A percentile compares a stretch with the other conserved stretches of the same genome.
phyloP scores from a whole-genome alignment of 1,284 basidiomycete species.

The Anthracocystis panici-leucophaei region DNA sequence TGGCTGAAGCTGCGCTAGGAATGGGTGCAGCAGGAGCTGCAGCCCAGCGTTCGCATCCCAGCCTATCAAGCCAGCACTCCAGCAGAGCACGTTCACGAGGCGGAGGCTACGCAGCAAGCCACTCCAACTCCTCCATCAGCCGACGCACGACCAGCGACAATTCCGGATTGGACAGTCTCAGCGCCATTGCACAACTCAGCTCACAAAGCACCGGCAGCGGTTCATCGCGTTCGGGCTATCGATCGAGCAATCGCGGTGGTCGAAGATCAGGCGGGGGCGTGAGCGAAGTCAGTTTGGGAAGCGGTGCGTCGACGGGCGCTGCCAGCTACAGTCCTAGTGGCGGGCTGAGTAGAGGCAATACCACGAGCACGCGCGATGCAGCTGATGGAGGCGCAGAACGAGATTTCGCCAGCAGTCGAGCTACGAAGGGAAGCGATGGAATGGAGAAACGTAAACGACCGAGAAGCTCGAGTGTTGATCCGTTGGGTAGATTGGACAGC shows the following conservation, averaged over 20 bases:
- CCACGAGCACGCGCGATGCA: conserved; percentile 41
- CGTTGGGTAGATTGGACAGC: conserved; percentile 30
- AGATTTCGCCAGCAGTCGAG: conserved; percentile 39
- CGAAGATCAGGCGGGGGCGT: conserved; percentile 24
- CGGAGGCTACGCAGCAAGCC: conserved; percentile 46
- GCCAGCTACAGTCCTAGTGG: conserved; percentile 56
- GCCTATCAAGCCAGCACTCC: conserved; percentile 35
- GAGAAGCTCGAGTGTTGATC: conserved; percentile 28
- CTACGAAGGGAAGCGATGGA: conserved; percentile 36
- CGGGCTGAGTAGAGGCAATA: conserved; percentile 41
- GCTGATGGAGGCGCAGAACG: conserved; percentile 18
- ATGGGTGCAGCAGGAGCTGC: not conserved
- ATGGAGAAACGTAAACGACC: conserved; percentile 25
- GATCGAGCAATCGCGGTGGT: conserved; percentile 23
- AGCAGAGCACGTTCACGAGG: conserved; percentile 23
- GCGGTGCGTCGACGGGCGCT: conserved; percentile 50
- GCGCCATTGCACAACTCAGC: conserved; percentile 34
- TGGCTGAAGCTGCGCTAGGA: not conserved
- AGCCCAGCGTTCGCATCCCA: conserved; percentile 22
- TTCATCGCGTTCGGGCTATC: conserved; percentile 31
- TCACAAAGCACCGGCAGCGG: conserved; percentile 38
- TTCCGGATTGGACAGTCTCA: conserved; percentile 45
- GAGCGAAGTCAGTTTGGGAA: conserved; percentile 35
- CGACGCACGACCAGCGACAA: conserved; percentile 30
- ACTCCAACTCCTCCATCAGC: conserved; percentile 37